Percentiles rank a stretch among this genome's conserved stretches.
Conservation (phyloP, 176 grass and related monocot genomes). For the Sorghum bicolor region Sorghum_bicolor_NCBIv3 NC_012876.2:64617501-64618000, state of each 20-base stretch:
- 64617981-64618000: slow-evolving; percentile 83
- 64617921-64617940: slow-evolving; percentile 80
- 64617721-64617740: slow-evolving; percentile 78
- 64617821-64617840: slow-evolving; percentile 62
- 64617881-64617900: slow-evolving; percentile 75
- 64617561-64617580: slow-evolving; percentile 69
- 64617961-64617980: slow-evolving; percentile 76
- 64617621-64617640: slow-evolving; percentile 66
- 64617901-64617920: slow-evolving; percentile 89
- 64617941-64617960: slow-evolving; percentile 70
- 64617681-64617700: slow-evolving; percentile 80
- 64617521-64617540: slow-evolving; percentile 76
- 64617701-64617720: slow-evolving; percentile 71
- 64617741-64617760: slow-evolving; percentile 80
- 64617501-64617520: slow-evolving; percentile 79
- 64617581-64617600: slow-evolving; percentile 70
- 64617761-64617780: slow-evolving; percentile 85
- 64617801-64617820: slow-evolving; percentile 35
- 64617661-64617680: slow-evolving; percentile 90
- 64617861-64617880: slow-evolving; percentile 78
- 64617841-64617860: slow-evolving; percentile 84
- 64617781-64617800: slow-evolving; percentile 75
- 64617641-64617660: slow-evolving; percentile 67
- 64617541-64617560: slow-evolving; percentile 73
- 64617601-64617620: slow-evolving; percentile 71